Evolutionary conservation across 306 rosid genomes (phyloP).

Genomic region (Pyrus betulifolia): DNA sequence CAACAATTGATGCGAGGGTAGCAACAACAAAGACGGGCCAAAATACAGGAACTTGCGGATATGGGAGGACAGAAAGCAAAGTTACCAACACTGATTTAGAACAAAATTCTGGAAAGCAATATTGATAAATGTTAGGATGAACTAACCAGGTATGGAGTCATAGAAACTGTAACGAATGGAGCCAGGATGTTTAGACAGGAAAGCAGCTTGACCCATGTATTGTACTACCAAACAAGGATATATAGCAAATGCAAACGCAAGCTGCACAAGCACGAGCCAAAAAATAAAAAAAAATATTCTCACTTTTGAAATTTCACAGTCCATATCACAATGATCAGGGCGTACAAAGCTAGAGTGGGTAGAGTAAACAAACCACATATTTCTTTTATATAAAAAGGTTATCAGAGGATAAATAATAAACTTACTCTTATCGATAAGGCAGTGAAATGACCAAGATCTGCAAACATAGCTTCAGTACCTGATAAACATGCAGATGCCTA

Average conservation of each 20-base stretch:
- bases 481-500: constrained; percentile 14
- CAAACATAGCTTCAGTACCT: constrained; percentile 95
- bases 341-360: neutral
- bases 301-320: neutral
- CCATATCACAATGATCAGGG: neutral
- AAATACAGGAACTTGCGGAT: constrained; percentile 52
- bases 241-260: constrained; percentile 63
- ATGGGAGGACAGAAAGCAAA: constrained; percentile 17
- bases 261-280: constrained; percentile 39
- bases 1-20: constrained; percentile 83
- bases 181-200: constrained; percentile 46
- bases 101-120: constrained; percentile 6
- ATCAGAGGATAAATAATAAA: neutral
- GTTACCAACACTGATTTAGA: constrained; percentile 1
- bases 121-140: constrained; percentile 5
- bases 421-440: constrained; percentile 77
- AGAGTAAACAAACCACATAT: neutral
- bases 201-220: constrained; percentile 95
- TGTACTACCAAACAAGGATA: constrained; percentile 87
- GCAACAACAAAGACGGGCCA: constrained; percentile 81
- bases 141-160: constrained; percentile 73
- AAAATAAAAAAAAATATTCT: neutral
- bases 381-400: too few relatives aligned
- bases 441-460: constrained; percentile 92
- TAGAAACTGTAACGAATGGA: constrained; percentile 44